phyloP scores from a whole-genome alignment of 75 land plant genomes.

The Gnetum montanum region DNA sequence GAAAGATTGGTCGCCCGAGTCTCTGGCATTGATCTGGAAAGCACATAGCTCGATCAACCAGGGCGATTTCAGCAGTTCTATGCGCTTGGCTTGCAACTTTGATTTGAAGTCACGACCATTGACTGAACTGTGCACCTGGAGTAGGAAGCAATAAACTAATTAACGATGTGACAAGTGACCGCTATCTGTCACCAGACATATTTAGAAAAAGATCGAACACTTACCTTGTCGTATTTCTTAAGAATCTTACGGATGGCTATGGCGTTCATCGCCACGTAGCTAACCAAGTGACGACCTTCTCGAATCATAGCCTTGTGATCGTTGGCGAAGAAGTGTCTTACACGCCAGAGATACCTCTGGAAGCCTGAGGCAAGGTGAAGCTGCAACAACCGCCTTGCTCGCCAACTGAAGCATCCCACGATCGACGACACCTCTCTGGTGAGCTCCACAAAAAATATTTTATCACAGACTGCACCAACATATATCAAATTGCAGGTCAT shows the following conservation, averaged over 20 bases:
- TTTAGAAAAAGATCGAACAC: background rate
- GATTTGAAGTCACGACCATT: conserved; percentile 58
- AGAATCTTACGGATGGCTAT: conserved; percentile 74
- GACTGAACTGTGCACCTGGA: conserved; percentile 63
- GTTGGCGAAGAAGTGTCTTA: conserved; percentile 31
- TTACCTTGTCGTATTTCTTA: conserved; percentile 89
- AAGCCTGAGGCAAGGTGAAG: conserved; percentile 42
- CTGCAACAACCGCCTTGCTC: conserved; percentile 53
- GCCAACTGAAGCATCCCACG: conserved; percentile 55
- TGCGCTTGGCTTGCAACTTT: conserved; percentile 48
- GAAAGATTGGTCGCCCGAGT: conserved; percentile 14
- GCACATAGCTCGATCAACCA: conserved; percentile 78
- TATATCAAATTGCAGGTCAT: too few relatives aligned
- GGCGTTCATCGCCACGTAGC: conserved; percentile 73
- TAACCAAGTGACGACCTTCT: conserved; percentile 56
- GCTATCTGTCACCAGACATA: too few relatives aligned
- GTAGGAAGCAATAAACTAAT: background rate
- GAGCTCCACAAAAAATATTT: conserved; percentile 56
- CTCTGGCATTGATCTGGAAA: conserved; percentile 53
- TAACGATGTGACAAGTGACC: background rate
- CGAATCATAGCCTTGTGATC: conserved; percentile 36
- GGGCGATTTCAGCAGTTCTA: conserved; percentile 76
- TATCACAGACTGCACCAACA: conserved; percentile 52
- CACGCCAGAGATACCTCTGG: conserved; percentile 32
- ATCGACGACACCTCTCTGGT: conserved; percentile 62